Conservation (phyloP, 306 rosid genomes). For the Trichosanthes truncata region DNA sequence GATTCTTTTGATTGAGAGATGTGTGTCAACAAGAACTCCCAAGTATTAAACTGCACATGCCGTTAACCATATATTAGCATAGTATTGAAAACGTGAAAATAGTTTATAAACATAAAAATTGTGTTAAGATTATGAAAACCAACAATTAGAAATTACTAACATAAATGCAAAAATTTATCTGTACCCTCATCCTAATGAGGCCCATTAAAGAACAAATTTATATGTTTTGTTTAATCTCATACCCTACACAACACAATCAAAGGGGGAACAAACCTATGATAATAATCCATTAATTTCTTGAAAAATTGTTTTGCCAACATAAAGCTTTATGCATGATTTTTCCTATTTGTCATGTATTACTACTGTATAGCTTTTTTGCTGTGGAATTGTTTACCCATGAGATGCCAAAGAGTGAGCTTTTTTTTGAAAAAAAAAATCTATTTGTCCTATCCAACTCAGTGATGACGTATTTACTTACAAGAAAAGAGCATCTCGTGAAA, state of each 20-base stretch:
- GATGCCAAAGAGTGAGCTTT: not conserved
- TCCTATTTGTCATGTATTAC: not conserved
- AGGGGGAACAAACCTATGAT: not conserved
- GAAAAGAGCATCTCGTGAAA: constrained; percentile 5
- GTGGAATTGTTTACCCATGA: not conserved
- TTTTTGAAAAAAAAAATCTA: not conserved
- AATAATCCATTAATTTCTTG: not conserved
- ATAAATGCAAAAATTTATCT: too few relatives aligned
- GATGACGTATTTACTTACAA: not conserved
- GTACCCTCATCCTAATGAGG: too few relatives aligned
- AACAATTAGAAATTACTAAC: too few relatives aligned
- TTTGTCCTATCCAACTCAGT: not conserved
- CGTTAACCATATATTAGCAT: not conserved
- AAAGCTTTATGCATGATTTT: not conserved
- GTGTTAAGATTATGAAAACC: not conserved
- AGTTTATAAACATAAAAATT: too few relatives aligned
- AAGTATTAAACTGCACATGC: not conserved
- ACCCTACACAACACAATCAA: not conserved
- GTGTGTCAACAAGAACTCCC: not conserved
- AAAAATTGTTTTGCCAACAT: not conserved
- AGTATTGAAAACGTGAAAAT: not conserved
- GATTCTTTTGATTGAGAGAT: not conserved
- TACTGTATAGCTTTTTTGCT: not conserved
- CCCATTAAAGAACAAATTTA: not conserved
- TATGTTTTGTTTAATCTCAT: not conserved